Evolutionary conservation across 2,329 filamentous ascomycete species (phyloP).

Genomic region (Penicillium decumbens): DNA sequence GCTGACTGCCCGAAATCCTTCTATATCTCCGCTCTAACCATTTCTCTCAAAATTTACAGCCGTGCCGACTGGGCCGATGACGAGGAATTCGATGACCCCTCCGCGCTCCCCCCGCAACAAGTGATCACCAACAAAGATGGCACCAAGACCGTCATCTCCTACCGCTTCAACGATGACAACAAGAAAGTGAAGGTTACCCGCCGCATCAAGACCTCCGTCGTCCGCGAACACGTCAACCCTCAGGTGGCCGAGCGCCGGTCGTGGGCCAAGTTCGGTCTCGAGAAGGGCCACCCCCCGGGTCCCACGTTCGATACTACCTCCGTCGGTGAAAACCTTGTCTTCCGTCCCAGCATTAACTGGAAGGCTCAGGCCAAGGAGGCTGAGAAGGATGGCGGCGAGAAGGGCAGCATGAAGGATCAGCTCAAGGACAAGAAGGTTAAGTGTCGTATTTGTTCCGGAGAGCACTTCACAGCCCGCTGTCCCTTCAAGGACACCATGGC

Average conservation of each 20-base stretch:
- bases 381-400: constrained; percentile 49
- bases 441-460: constrained; percentile 96
- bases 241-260: constrained; percentile 89
- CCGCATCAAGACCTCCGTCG: constrained; percentile 84
- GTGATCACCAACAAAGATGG: constrained; percentile 97
- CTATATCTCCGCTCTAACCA: constrained; percentile 13
- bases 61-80: constrained; percentile 92
- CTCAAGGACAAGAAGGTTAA: constrained; percentile 99
- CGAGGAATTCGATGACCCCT: constrained; percentile 76
- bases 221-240: constrained; percentile 92
- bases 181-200: constrained; percentile 97
- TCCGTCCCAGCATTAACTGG: constrained; percentile 91
- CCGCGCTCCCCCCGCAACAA: constrained; percentile 77
- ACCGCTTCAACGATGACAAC: constrained; percentile 83
- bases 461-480: constrained; percentile 98
- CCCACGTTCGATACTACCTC: constrained; percentile 86
- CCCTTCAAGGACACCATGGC: constrained; percentile 99
- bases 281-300: constrained; percentile 76
- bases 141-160: constrained; percentile 90
- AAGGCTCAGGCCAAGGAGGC: constrained; percentile 77
- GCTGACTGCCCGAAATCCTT: background rate
- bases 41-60: constrained; percentile 32
- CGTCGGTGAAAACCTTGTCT: constrained; percentile 96
- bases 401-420: constrained; percentile 61
- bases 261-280: constrained; percentile 89